These are phyloP conservation scores for Gracilaria caudata DNA, from an alignment of 23 red algal species.

Conservation along the genomic window DNA sequence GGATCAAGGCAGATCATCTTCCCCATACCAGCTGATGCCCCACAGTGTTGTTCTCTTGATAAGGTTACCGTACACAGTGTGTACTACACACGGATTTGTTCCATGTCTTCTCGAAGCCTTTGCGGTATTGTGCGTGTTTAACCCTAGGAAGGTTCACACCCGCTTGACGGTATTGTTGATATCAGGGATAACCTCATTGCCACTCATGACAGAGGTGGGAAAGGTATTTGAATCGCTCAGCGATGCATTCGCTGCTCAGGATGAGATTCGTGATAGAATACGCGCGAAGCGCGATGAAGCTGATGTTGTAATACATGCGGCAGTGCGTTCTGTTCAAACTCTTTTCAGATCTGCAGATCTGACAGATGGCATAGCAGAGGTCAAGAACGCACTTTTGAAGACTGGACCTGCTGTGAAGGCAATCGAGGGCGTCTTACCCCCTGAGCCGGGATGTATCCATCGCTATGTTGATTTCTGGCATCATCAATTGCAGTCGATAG, in stretches of 20 bases:
- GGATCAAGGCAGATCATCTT: too few species aligned
- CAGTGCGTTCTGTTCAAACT: conserved; percentile 12
- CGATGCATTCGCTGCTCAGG: conserved; percentile 25
- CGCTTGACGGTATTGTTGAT: too few species aligned
- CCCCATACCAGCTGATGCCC: too few species aligned
- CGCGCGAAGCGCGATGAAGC: conserved; percentile 48
- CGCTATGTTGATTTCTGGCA: conserved; percentile 50
- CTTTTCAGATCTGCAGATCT: conserved; percentile 13
- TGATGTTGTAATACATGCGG: conserved; percentile 28
- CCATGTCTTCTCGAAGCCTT: too few species aligned
- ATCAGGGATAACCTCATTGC: not conserved
- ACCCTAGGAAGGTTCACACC: too few species aligned
- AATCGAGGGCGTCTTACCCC: conserved; percentile 53
- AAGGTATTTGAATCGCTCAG: conserved; percentile 30
- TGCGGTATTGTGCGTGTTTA: too few species aligned
- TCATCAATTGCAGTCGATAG: conserved; percentile 4
- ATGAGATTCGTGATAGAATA: conserved; percentile 31
- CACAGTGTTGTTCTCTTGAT: too few species aligned
- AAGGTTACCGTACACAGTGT: too few species aligned
- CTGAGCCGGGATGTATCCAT: conserved; percentile 29
- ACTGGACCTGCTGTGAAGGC: conserved; percentile 33
- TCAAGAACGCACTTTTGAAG: not conserved
- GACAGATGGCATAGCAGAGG: not conserved
- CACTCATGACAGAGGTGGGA: not conserved
- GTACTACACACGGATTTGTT: too few species aligned